These are phyloP conservation scores for Camelina sativa DNA, from an alignment of 345 rosid species.

Conservation along the genomic window DNA sequence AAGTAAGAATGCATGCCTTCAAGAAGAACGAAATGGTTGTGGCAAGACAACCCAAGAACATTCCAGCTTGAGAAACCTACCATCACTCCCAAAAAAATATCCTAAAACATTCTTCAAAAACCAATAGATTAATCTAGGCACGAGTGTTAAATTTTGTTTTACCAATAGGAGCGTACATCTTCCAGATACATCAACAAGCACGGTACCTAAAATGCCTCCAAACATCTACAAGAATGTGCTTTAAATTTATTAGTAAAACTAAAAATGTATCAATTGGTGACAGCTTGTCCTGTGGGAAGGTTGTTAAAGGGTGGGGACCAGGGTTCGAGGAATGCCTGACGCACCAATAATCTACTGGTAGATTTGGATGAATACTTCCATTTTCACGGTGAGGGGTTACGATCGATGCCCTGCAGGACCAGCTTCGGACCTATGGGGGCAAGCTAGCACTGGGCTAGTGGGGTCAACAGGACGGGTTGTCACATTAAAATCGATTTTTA, in stretches of 20 bases:
- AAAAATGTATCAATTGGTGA: no score
- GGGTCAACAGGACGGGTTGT: no score
- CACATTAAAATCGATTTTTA: no score
- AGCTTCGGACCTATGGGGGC: no score
- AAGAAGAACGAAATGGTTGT: conserved; percentile 59
- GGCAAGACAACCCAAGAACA: conserved; percentile 77
- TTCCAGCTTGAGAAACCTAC: conserved; percentile 76
- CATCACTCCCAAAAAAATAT: not conserved
- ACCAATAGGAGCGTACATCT: conserved; percentile 81
- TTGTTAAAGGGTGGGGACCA: no score
- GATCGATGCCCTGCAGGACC: no score
- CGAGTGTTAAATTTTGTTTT: conserved; percentile 2
- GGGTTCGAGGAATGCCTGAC: no score
- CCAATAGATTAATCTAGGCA: not conserved
- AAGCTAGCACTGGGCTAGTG: no score
- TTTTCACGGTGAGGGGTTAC: no score
- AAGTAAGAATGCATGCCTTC: conserved; percentile 55
- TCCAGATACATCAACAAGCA: conserved; percentile 76
- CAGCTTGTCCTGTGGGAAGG: no score
- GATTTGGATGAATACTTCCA: no score
- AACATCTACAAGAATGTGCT: conserved; percentile 55
- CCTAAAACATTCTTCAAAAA: not conserved
- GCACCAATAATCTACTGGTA: no score
- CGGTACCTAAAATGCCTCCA: conserved; percentile 66
- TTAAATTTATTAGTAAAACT: not conserved